These are phyloP conservation scores for Brassica carinata DNA, from an alignment of 345 rosid genomes.

Conservation along the genomic window DNA sequence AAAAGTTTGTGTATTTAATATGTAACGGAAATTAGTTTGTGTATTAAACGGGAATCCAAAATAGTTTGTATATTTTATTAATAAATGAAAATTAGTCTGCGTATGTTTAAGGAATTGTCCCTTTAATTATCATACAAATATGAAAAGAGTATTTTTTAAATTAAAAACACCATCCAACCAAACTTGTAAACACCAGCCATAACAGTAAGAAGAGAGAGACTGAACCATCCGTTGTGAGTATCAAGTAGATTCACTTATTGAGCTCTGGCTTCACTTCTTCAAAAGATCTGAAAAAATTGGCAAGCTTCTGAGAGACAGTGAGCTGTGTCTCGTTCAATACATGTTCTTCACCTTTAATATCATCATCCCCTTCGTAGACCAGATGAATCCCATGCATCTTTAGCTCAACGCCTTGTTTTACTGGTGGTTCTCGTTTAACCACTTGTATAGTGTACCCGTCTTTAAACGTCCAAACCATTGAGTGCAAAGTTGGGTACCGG, in stretches of 20 bases:
- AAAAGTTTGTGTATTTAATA: too few relatives aligned
- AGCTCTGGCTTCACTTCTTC: conserved; percentile 20
- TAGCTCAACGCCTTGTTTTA: conserved; percentile 23
- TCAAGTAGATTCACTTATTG: not conserved
- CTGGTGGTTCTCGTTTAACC: not conserved
- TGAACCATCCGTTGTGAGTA: not conserved
- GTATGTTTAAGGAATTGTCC: too few relatives aligned
- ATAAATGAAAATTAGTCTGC: too few relatives aligned
- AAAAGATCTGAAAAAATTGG: conserved; percentile 35
- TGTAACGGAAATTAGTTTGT: too few relatives aligned
- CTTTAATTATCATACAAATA: not conserved
- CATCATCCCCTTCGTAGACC: conserved; percentile 40
- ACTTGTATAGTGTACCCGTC: conserved; percentile 36
- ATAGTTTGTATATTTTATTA: too few relatives aligned
- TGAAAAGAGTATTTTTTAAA: not conserved
- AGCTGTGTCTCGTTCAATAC: not conserved
- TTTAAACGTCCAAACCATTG: conserved; percentile 37
- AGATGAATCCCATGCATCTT: conserved; percentile 39
- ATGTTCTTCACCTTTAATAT: conserved; percentile 6
- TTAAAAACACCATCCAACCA: not conserved
- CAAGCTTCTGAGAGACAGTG: conserved; percentile 38
- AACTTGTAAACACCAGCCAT: not conserved
- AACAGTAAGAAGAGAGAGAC: not conserved
- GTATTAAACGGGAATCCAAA: too few relatives aligned
- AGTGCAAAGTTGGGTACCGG: conserved; percentile 41